Percentiles rank a stretch among this genome's conserved stretches.
Conservation (phyloP, 495 filamentous ascomycete genomes). For the Sordaria brevicollis region DNA sequence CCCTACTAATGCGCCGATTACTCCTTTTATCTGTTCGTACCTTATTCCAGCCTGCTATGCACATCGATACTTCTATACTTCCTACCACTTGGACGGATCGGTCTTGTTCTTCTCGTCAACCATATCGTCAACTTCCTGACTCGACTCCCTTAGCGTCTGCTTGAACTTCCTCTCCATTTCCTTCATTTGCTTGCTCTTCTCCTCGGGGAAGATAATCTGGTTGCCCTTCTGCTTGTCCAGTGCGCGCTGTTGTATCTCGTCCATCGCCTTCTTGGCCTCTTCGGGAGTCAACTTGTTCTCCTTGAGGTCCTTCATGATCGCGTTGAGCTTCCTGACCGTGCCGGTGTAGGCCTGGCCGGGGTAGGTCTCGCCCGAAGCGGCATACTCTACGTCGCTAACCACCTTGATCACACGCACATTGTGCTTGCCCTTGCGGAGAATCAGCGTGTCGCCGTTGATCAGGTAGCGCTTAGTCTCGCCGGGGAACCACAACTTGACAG, state of each 20-base stretch:
- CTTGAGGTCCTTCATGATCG: slow-evolving; percentile 13
- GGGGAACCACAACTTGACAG: slow-evolving; percentile 46
- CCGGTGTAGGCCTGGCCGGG: slow-evolving; percentile 33
- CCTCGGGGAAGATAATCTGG: slow-evolving; percentile 11
- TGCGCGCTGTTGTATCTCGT: slow-evolving; percentile 14
- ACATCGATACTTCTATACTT: background rate
- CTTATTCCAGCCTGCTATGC: background rate
- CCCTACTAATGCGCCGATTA: background rate
- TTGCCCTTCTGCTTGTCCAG: slow-evolving; percentile 21
- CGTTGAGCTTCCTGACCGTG: slow-evolving; percentile 19
- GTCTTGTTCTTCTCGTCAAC: background rate
- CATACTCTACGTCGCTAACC: slow-evolving; percentile 60
- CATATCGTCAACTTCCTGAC: too few species aligned
- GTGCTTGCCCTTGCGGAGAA: slow-evolving; percentile 71
- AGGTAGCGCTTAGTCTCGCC: slow-evolving; percentile 51
- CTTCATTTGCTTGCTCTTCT: slow-evolving; percentile 4
- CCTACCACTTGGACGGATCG: background rate
- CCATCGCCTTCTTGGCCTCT: slow-evolving; percentile 5
- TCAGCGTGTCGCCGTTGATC: slow-evolving; percentile 50
- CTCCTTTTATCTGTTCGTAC: background rate
- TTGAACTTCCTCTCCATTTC: slow-evolving; percentile 10
- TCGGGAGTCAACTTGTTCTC: slow-evolving; percentile 1
- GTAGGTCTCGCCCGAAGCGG: slow-evolving; percentile 29
- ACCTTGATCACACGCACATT: slow-evolving; percentile 66
- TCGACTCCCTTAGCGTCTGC: background rate